Base-by-base conservation (phyloP, 2,329 filamentous ascomycete genomes). In the Dactylonectria estremocensis region DNA sequence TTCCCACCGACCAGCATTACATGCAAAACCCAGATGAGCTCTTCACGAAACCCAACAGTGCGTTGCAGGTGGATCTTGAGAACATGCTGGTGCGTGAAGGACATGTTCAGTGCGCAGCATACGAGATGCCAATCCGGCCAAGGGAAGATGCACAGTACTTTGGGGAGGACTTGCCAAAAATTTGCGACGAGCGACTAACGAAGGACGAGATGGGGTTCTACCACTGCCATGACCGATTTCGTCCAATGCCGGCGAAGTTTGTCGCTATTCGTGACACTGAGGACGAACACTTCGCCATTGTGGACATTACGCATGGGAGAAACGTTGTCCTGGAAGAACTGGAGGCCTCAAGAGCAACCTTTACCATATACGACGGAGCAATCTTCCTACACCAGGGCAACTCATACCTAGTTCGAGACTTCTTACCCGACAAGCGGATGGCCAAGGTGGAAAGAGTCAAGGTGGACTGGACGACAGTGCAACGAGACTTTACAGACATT, bases 301-400 rank as follows among this genome's bases (percentile, higher is more conserved):
- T 99, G 59, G 94, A 99, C 82, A 92, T 92, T 14, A 96, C 94
- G 0, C 89, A 96, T 72, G 91, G 91, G 28, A 89, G 90, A 61
- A 98, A 98, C 77, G 84, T 91, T 0, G 93, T 99, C 0, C 87
- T 99, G 1, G 96, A 99, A 83, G 95, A 98, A 81, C 88, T 99
- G n/a, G 96, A 98, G 81, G 94, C 95, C 1, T 96, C 93, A 2
- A 90, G 96, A n/a, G 95, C 95, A 1, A 95, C 94, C 72, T 98
- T 97, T 81, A 97, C 95, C 1, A 89, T 99, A 67, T 99, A 99
- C 80, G 95, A 98, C 79, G 96, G 96, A 13, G 96, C 94, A 50
- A 98, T 99, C 69, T 99, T 97, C 82, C 86, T 99, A 5, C 96
- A 99, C 76, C 96, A 99, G 82, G 96, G 96, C n/a, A 90, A 91